Evolutionary conservation across 129 eudicot genomes (phyloP), one percentile per base, ranked within the genome.

Genomic region (Flaveria robusta): DNA sequence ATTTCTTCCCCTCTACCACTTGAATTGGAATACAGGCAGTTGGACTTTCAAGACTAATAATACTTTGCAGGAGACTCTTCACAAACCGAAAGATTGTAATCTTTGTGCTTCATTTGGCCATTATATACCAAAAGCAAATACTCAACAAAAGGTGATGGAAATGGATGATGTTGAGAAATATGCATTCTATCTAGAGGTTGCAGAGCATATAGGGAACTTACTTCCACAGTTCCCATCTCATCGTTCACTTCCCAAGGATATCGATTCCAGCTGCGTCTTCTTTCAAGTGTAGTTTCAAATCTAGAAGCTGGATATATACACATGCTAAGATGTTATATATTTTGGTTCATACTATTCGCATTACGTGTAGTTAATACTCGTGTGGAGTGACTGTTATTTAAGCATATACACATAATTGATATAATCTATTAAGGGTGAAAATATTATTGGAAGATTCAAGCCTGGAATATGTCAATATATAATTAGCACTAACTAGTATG

Each of bases 21-120:
- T 87, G 47, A 79, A 86, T 19, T 92, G 96, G 97, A 81, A 68
- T 71, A 89, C 80, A 14, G 96, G 97, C 8, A 74, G 65, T 15
- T 92, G 97, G 97, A 81, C 60, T 13, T 82, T 81, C 34, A 87
- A 81, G 49, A 79, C 52, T 34, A 7, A 34, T 41, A 68, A 81
- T 46, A 71, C 37, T 19, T 45, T 79, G 9, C 42, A 68, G 15
- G 74, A 69, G 16, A 51, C 72, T 9, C 9, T 75, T 19, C 11
- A 7, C 26, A 69, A 54, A 13, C 77, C 60, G 18, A 59, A 69
- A 23, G 60, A 78, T 22, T 70, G 50, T 15, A 19, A 67, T 16
- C 15, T 16, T 18, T 49, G 67, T 43, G 58, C 20, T 16, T 76
- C 67, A 56, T 67, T 68, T 20, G 7, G 47, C 12, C 47, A 45